Evolutionary conservation across 352 stramenopile genomes (phyloP).

Genomic region (Aphanomyces cochlioides): DNA sequence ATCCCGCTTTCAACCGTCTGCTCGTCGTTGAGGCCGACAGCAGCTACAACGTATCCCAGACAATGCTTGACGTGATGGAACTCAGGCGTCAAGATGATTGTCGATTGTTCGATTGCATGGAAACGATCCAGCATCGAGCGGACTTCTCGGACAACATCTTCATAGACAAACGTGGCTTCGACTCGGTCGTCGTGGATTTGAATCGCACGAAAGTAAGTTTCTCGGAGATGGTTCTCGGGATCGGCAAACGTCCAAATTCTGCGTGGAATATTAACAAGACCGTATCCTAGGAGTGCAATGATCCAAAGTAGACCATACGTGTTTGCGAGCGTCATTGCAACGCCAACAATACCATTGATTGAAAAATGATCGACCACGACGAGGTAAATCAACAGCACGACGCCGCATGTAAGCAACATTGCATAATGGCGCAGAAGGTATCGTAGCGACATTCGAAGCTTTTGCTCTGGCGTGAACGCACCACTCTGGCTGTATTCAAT

Average conservation of each 20-base stretch:
- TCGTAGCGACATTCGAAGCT: constrained; percentile 39
- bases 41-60: constrained; percentile 37
- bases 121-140: constrained; percentile 43
- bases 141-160: constrained; percentile 49
- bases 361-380: constrained; percentile 58
- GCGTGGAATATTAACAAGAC: constrained; percentile 56
- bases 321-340: constrained; percentile 61
- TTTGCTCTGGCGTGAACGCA: constrained; percentile 49
- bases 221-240: constrained; percentile 42
- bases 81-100: constrained; percentile 62
- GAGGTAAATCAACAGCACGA: constrained; percentile 46
- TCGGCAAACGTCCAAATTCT: constrained; percentile 45
- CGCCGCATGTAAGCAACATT: constrained; percentile 37
- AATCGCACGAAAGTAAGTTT: constrained; percentile 50
- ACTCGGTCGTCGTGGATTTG: constrained; percentile 62
- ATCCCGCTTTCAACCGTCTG: background rate
- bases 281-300: constrained; percentile 57
- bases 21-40: constrained; percentile 36
- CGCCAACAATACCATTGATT: constrained; percentile 42
- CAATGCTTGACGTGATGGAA: constrained; percentile 62
- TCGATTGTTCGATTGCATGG: constrained; percentile 47
- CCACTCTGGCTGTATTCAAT: constrained; percentile 59
- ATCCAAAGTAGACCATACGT: constrained; percentile 64
- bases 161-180: constrained; percentile 56
- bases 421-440: constrained; percentile 58